phyloP scores from a whole-genome alignment of 2,329 filamentous ascomycete genomes.

The Penicillium corylophilum region DNA sequence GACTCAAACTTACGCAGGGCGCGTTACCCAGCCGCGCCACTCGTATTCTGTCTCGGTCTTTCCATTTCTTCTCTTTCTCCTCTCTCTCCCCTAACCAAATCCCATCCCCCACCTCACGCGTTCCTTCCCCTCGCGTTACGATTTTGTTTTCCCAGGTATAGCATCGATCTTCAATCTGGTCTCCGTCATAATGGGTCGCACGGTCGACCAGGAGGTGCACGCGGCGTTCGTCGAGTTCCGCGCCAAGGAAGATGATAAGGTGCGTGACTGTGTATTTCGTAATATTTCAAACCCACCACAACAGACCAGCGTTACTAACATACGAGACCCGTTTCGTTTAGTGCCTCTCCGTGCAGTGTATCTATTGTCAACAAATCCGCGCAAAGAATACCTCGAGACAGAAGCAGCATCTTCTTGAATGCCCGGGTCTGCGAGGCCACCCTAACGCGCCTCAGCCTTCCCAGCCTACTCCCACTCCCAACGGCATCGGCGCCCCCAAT shows the following conservation, averaged over 20 bases:
- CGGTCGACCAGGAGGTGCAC: conserved; percentile 54
- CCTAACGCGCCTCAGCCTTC: conserved; percentile 44
- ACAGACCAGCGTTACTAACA: conserved; percentile 37
- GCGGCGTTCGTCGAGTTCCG: conserved; percentile 55
- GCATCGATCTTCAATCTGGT: conserved; percentile 5
- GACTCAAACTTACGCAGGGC: conserved; percentile 24
- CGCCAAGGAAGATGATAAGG: conserved; percentile 55
- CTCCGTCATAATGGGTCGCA: conserved; percentile 48
- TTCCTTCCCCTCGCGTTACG: conserved; percentile 8
- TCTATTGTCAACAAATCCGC: conserved; percentile 54
- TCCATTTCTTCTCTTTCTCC: conserved; percentile 22
- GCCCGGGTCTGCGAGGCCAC: conserved; percentile 49
- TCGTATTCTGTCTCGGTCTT: conserved; percentile 25
- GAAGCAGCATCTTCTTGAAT: conserved; percentile 53
- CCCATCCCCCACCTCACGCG: conserved; percentile 9
- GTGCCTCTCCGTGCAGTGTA: conserved; percentile 55
- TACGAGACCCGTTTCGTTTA: conserved; percentile 30
- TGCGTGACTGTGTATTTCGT: conserved; percentile 43
- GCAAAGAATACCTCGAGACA: conserved; percentile 55
- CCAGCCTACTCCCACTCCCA: conserved; percentile 39
- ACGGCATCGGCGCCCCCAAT: conserved; percentile 43
- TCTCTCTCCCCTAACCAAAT: conserved; percentile 14
- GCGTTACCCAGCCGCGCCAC: conserved; percentile 12
- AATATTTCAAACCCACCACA: conserved; percentile 39
- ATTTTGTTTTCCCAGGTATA: neutral